Conservation (phyloP, 371 early-diverging fungal genomes). For the Apophysomyces elegans region DNA sequence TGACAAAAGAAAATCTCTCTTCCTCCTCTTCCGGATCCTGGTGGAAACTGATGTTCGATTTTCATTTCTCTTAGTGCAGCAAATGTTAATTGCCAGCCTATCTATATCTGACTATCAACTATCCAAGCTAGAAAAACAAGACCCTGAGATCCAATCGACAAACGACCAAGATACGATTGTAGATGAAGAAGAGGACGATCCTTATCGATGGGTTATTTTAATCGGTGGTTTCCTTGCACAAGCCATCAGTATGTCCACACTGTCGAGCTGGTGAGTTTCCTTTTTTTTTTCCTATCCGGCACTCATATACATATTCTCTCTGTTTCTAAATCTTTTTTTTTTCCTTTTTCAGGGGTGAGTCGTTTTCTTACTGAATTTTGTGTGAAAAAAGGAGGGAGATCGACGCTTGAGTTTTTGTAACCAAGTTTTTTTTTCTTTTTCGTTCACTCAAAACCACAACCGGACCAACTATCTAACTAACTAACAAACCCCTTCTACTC, state of each 20-base stretch:
- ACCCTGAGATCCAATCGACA: background rate
- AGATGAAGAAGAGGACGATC: conserved; percentile 26
- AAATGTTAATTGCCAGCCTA: background rate
- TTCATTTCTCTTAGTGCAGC: background rate
- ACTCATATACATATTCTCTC: background rate
- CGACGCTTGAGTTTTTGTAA: background rate
- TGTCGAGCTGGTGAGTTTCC: conserved; percentile 38
- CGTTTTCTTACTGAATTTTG: background rate
- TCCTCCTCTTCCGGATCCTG: no score
- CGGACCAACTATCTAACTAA: no score
- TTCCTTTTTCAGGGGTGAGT: conserved; percentile 8
- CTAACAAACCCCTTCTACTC: background rate
- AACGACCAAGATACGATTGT: conserved; percentile 3
- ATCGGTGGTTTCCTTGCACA: conserved; percentile 39
- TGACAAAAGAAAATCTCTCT: no score
- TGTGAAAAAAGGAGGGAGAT: background rate
- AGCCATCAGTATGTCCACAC: conserved; percentile 37
- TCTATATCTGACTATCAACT: background rate
- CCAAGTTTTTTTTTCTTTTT: no score
- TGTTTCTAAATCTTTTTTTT: no score
- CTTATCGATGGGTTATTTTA: conserved; percentile 38
- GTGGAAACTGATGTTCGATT: background rate
- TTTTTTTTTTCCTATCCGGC: conserved; percentile 1
- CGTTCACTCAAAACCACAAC: no score
- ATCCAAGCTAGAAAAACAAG: background rate